These are phyloP conservation scores for Saksenaea oblongispora DNA, from an alignment of 371 early-diverging fungal genomes.

Conservation along the genomic window DNA sequence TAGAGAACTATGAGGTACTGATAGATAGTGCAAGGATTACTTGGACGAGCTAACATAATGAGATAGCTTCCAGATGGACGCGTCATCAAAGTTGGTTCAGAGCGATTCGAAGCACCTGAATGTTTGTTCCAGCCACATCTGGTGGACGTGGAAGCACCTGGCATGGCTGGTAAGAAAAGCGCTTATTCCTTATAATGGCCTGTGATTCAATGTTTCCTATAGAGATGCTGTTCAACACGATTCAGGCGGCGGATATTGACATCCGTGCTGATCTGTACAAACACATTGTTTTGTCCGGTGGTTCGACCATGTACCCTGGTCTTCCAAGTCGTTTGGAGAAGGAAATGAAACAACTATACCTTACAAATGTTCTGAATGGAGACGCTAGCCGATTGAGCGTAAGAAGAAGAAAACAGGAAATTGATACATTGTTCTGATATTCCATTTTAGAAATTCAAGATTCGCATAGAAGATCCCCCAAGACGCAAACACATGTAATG, in stretches of 20 bases:
- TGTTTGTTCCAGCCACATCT: conserved; percentile 97
- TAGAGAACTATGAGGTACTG: conserved; percentile 90
- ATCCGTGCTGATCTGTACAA: conserved; percentile 93
- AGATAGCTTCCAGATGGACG: conserved; percentile 95
- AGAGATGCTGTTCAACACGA: conserved; percentile 91
- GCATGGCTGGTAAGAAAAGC: conserved; percentile 80
- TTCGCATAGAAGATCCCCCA: conserved; percentile 97
- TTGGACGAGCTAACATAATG: neutral
- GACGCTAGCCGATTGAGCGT: conserved; percentile 83
- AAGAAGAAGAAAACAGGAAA: conserved; percentile 26
- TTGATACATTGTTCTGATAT: neutral
- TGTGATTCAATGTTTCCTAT: neutral
- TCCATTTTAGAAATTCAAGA: conserved; percentile 85
- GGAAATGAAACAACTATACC: conserved; percentile 96
- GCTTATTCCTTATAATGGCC: neutral
- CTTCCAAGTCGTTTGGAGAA: conserved; percentile 95
- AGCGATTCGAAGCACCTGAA: conserved; percentile 98
- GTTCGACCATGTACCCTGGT: conserved; percentile 98
- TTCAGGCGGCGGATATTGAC: conserved; percentile 92
- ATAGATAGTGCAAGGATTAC: neutral
- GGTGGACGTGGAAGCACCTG: conserved; percentile 91
- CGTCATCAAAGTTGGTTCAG: conserved; percentile 96
- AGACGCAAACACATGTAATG: conserved; percentile 90
- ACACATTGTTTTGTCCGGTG: conserved; percentile 96
- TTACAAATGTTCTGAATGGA: conserved; percentile 83